Percentiles rank a stretch among this genome's conserved stretches.
Evolutionary conservation across 176 grass and related monocot species (phyloP).

Genomic region (Coix lacrymajobi): DNA sequence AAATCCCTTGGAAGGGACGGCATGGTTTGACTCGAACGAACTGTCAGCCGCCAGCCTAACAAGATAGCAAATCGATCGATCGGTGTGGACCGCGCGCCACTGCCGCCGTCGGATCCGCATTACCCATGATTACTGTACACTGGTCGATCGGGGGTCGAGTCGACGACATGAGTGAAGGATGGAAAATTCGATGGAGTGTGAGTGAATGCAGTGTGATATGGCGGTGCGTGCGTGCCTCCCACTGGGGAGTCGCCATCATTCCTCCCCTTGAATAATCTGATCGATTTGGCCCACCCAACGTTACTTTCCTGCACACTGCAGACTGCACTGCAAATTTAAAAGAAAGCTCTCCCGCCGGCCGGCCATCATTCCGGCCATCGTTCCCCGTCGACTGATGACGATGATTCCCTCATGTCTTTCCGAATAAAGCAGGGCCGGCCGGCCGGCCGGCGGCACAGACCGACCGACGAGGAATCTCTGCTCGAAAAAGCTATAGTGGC

Average conservation of each 20-base stretch:
- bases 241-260: slow-evolving; percentile 30
- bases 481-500: background rate
- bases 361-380: background rate
- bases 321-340: background rate
- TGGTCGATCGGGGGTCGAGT: background rate
- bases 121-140: background rate
- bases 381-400: background rate
- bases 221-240: slow-evolving; percentile 25
- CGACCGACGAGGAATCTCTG: background rate
- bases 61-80: background rate
- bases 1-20: background rate
- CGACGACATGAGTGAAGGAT: background rate
- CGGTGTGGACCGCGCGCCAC: background rate
- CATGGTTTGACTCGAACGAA: background rate
- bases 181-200: background rate
- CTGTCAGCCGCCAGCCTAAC: background rate
- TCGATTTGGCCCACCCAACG: background rate
- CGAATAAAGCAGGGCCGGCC: background rate
- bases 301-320: background rate
- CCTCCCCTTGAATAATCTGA: background rate
- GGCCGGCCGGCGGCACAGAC: background rate
- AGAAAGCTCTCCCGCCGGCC: background rate
- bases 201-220: background rate
- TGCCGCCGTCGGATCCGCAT: background rate
- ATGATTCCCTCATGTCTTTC: background rate